Conservation (phyloP, 1,284 basidiomycete genomes). For the Coriolopsis trogii region DNA sequence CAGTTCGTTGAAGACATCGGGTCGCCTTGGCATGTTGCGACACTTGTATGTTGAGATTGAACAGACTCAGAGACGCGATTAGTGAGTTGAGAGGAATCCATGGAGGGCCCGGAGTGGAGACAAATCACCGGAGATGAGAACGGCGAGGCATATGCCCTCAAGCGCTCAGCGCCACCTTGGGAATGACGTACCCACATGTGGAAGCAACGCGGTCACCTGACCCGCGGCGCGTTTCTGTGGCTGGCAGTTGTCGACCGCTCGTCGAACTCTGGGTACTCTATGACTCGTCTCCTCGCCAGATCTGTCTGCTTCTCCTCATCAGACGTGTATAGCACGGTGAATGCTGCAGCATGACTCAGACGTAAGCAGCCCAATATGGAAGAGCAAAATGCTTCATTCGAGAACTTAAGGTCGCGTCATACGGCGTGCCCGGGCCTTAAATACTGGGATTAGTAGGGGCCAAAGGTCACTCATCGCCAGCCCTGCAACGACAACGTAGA, state of each 20-base stretch:
- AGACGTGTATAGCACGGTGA: no score
- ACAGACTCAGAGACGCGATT: neutral
- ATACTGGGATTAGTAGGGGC: no score
- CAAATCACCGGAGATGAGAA: neutral
- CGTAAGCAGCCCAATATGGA: no score
- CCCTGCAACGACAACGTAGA: no score
- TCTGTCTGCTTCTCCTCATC: no score
- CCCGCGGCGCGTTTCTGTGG: neutral
- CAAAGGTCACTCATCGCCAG: no score
- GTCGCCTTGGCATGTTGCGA: neutral
- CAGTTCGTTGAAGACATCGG: no score
- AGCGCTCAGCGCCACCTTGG: conserved; percentile 3
- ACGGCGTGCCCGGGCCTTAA: no score
- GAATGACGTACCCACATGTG: neutral
- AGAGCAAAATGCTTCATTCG: no score
- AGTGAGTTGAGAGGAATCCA: neutral
- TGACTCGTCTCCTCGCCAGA: neutral
- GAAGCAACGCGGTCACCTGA: conserved; percentile 8
- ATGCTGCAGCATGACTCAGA: no score
- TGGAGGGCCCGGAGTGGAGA: neutral
- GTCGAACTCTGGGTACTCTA: neutral
- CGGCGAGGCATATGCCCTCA: neutral
- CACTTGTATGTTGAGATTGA: neutral
- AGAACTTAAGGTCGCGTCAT: no score
- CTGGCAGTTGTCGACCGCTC: neutral